These are phyloP conservation scores for Pseudogymnoascus sp. DNA, from an alignment of 2,329 filamentous ascomycete genomes.

Conservation along the genomic window DNA sequence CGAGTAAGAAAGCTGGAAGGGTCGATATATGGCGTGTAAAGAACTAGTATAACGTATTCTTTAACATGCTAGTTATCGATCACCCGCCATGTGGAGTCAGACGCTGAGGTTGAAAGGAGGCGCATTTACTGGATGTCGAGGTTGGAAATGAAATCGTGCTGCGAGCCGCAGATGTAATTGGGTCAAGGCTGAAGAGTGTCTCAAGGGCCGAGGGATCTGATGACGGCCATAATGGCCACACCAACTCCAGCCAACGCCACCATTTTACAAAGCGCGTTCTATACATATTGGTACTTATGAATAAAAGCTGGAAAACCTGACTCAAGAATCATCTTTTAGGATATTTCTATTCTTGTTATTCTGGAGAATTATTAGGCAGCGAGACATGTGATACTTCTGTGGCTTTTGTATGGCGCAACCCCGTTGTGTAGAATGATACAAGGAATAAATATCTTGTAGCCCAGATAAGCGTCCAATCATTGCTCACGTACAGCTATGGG, in stretches of 20 bases:
- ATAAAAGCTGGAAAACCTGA: not conserved
- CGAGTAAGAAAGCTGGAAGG: not conserved
- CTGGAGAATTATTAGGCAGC: not conserved
- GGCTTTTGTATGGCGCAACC: not conserved
- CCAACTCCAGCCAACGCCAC: not conserved
- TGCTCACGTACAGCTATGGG: conserved; percentile 1
- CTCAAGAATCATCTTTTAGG: not conserved
- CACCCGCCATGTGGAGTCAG: conserved; percentile 4
- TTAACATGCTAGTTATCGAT: conserved; percentile 3
- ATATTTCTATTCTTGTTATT: not conserved
- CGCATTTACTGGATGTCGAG: not conserved
- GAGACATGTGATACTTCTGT: not conserved
- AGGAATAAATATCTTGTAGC: not conserved
- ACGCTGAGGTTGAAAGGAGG: not conserved
- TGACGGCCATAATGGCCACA: conserved; percentile 1
- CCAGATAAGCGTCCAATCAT: not conserved
- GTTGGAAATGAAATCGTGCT: conserved; percentile 8
- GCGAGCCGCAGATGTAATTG: conserved; percentile 4
- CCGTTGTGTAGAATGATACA: not conserved
- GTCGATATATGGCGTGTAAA: not conserved
- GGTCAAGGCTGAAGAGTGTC: not conserved
- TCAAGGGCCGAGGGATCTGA: conserved; percentile 2
- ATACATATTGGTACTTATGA: not conserved
- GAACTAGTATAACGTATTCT: conserved; percentile 4
- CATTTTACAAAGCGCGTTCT: not conserved